Conservation (phyloP, 2,329 filamentous ascomycete genomes). For the Penicillium sp. region DNA sequence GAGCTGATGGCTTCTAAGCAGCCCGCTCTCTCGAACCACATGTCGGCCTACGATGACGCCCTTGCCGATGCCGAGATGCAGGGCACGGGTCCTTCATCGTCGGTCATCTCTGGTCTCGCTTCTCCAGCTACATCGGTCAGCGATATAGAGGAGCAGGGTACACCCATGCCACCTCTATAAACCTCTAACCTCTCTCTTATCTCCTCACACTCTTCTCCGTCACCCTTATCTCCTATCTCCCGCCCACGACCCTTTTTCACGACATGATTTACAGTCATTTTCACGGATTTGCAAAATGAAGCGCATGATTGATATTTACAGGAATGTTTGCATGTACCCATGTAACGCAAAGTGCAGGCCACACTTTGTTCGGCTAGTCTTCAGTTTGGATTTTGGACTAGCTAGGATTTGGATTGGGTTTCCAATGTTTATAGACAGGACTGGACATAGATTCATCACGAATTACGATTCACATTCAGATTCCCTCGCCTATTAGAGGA, state of each 20-base stretch:
- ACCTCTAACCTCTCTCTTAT: neutral
- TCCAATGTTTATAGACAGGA: neutral
- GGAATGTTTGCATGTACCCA: neutral
- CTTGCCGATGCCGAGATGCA: conserved; percentile 24
- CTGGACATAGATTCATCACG: neutral
- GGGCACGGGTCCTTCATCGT: conserved; percentile 27
- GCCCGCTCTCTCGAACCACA: conserved; percentile 15
- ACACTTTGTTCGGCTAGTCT: neutral
- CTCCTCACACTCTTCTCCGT: neutral
- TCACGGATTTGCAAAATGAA: neutral
- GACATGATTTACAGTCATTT: neutral
- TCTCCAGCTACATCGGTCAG: conserved; percentile 37
- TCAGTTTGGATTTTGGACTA: neutral
- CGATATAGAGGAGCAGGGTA: conserved; percentile 30
- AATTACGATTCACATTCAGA: neutral
- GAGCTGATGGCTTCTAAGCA: conserved; percentile 38
- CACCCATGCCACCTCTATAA: conserved; percentile 9
- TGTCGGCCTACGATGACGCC: conserved; percentile 24
- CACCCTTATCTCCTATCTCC: neutral
- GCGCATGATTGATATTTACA: neutral
- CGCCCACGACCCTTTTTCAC: conserved; percentile 1
- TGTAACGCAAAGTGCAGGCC: neutral
- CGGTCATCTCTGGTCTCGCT: conserved; percentile 36
- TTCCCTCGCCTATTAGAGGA: neutral
- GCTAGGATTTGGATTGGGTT: neutral